Base-by-base conservation (phyloP, 148 eudicot genomes). In the Camellia sinensis region DNA sequence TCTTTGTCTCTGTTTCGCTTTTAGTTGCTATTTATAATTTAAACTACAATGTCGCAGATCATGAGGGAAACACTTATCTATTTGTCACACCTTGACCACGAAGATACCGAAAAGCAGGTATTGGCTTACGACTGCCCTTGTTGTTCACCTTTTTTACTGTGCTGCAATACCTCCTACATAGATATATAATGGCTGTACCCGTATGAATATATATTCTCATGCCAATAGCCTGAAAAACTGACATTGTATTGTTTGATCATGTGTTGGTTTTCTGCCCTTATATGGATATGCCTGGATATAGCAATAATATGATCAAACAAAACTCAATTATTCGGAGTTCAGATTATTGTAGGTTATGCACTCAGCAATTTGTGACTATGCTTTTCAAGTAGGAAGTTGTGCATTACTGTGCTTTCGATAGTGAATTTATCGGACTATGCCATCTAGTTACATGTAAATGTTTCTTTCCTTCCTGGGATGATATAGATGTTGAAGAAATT, bases 31-130 rank as follows among this genome's bases (percentile, higher is more conserved):
- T 48, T 43, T 62, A 67, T 80, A 48, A 78, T 85, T 74, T 76
- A 74, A 70, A 63, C 17, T 67, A 45, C 7, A 22, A 76, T 17
- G 60, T 60, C 87, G 86, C 94, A 97, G 99, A 94, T 92, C 63
- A 97, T 97, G 99, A 86, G 98, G 86, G 99, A 97, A 85, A 94
- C 98, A 18, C 89, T 97, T 57, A 91, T 97, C 73, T 97, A 97
- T 82, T 85, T 97, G 85, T 89, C 98, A 66, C 97, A 97, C 80
- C 98, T 97, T 85, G 99, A 94, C 69, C 98, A 94, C 73, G 98
- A 97, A 18, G 99, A 97, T 85, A 97, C 99, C 44, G 99, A 97
- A 85, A 92, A 92, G 81, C 99, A 97, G 99, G 99, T 97, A 82
- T 80, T 68, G 3, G 50, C 7, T 53, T n/a, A 4, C 29, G n/a